Evolutionary conservation across 257 asterid genomes (phyloP).

Genomic region (Ballota nigra): DNA sequence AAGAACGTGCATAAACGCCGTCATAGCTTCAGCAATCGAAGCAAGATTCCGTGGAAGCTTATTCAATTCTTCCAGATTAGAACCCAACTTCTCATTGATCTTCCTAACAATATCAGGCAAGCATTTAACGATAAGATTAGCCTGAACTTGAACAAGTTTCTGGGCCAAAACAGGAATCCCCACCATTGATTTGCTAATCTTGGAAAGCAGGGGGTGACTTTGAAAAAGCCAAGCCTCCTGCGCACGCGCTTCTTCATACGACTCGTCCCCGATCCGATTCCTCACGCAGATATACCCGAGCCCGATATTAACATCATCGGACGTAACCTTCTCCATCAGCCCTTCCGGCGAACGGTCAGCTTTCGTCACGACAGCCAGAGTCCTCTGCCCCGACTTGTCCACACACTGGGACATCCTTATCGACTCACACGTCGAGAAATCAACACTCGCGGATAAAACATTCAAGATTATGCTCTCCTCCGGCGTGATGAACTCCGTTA

Average conservation of each 20-base stretch:
- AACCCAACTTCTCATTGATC: constrained; percentile 17
- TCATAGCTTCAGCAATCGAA: constrained; percentile 22
- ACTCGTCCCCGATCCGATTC: constrained; percentile 21
- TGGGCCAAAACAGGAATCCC: constrained; percentile 30
- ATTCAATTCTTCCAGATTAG: constrained; percentile 2
- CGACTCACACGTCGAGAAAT: constrained; percentile 38
- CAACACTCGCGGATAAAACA: constrained; percentile 33
- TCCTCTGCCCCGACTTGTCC: constrained; percentile 36
- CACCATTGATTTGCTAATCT: constrained; percentile 28
- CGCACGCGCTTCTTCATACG: neutral
- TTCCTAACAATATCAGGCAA: constrained; percentile 25
- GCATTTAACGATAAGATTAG: constrained; percentile 12
- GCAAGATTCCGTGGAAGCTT: constrained; percentile 17
- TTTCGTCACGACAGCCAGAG: constrained; percentile 45
- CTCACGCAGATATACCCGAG: constrained; percentile 31
- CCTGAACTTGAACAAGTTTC: constrained; percentile 27
- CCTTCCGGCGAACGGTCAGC: constrained; percentile 38
- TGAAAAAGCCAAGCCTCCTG: constrained; percentile 27
- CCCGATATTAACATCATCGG: constrained; percentile 35
- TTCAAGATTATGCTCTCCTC: constrained; percentile 42
- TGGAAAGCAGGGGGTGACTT: constrained; percentile 23
- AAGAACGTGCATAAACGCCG: constrained; percentile 15
- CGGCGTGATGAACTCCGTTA: constrained; percentile 35
- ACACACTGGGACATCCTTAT: constrained; percentile 36
- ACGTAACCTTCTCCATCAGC: constrained; percentile 29